Percentiles rank a stretch among this genome's conserved stretches.
These are phyloP conservation scores for Penicillium coprophilum DNA, from an alignment of 495 filamentous ascomycete genomes.

Conservation along the genomic window DNA sequence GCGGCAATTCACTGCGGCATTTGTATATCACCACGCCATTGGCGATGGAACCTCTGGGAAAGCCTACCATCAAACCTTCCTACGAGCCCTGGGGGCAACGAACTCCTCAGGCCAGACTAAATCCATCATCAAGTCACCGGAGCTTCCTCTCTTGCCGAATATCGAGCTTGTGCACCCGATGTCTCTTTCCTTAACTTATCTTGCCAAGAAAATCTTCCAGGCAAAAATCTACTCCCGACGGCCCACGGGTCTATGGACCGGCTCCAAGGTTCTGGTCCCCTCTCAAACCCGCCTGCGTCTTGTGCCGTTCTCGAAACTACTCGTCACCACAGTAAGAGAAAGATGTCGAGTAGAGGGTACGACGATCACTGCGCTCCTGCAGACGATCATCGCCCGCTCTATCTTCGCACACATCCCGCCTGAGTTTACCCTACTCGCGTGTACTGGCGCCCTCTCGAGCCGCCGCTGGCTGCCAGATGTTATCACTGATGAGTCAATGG, in stretches of 20 bases:
- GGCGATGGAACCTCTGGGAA: constrained; percentile 39
- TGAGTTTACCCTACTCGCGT: constrained; percentile 20
- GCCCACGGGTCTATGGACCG: constrained; percentile 26
- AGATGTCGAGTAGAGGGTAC: constrained; percentile 34
- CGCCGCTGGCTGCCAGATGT: constrained; percentile 37
- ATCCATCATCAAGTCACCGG: constrained; percentile 26
- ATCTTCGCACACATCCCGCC: constrained; percentile 34
- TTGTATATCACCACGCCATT: constrained; percentile 41
- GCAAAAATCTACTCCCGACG: constrained; percentile 24
- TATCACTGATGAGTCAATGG: constrained; percentile 38
- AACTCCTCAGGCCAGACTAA: constrained; percentile 20
- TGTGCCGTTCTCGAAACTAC: constrained; percentile 21
- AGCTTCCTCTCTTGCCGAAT: constrained; percentile 32
- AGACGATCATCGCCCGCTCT: constrained; percentile 34
- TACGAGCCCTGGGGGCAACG: constrained; percentile 24
- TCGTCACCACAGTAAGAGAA: constrained; percentile 21
- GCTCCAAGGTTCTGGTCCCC: constrained; percentile 24
- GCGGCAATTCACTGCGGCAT: constrained; percentile 34
- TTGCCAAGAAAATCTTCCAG: constrained; percentile 30
- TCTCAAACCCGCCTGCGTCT: constrained; percentile 22
- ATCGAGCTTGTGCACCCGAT: constrained; percentile 27
- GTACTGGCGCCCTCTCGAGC: constrained; percentile 31
- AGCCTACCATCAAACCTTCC: constrained; percentile 34
- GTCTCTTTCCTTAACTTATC: constrained; percentile 28
- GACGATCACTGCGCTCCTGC: constrained; percentile 39